Evolutionary conservation across 2,329 filamentous ascomycete genomes (phyloP).

Genomic region (Colletotrichum sp.): DNA sequence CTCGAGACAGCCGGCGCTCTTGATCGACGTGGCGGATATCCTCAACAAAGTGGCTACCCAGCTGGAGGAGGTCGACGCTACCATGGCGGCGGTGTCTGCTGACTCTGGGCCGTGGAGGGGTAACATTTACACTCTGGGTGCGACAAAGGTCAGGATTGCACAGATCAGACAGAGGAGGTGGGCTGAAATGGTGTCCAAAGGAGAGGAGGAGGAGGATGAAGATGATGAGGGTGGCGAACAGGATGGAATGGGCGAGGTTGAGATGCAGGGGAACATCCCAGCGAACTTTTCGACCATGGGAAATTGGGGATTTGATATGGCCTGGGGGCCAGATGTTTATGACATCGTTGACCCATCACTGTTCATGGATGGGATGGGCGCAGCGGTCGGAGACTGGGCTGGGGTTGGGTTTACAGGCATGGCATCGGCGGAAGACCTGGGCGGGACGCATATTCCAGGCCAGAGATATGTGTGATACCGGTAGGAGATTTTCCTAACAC

Average conservation of each 20-base stretch:
- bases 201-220: background rate
- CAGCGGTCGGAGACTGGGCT: background rate
- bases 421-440: background rate
- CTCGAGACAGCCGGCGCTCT: constrained; percentile 47
- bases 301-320: background rate
- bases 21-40: constrained; percentile 49
- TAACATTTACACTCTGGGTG: constrained; percentile 54
- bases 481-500: fast-evolving
- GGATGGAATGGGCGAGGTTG: background rate
- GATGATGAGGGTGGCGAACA: background rate
- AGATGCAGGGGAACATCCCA: background rate
- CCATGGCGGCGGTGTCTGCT: constrained; percentile 34
- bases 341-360: background rate
- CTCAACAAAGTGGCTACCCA: constrained; percentile 44
- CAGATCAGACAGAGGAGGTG: constrained; percentile 51
- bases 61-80: constrained; percentile 48
- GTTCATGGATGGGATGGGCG: background rate
- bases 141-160: constrained; percentile 52
- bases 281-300: background rate
- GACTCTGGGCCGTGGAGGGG: constrained; percentile 42
- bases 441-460: background rate
- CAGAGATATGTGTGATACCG: background rate
- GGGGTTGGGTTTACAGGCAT: background rate
- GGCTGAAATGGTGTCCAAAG: constrained; percentile 46
- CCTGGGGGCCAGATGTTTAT: background rate